Evolutionary conservation across 2,329 filamentous ascomycete genomes (phyloP), one percentile per base, ranked within the genome.

Genomic region (Coniochaeta sp.): DNA sequence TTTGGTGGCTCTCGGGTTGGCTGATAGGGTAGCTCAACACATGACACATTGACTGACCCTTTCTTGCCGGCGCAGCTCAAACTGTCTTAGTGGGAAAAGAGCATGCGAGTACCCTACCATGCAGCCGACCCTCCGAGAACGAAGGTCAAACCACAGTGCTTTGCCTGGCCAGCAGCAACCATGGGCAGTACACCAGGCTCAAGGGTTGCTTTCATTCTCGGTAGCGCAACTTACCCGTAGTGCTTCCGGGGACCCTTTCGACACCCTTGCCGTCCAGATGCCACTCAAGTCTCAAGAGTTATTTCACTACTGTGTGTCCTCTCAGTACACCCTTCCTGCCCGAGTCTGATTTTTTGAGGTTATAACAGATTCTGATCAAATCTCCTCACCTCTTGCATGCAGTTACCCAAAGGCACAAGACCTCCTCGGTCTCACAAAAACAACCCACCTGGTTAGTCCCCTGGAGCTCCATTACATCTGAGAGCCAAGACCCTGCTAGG

Each of bases 231-330:
- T 47, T 14, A 22, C 33, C 52, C 50, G 36, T 8, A 44, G 31
- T 22, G 40, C 55, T 3, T 28, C 54, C 1, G 38, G 16, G n/a
- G 54, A 60, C 28, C 59, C 59, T 17, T 60, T 60, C 55, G 59
- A 60, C n/a, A 22, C 33, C 2, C 31, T 60, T 16, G 34, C 59
- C 7, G 33, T 60, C 14, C 43, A 57, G 36, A 60, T 60, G 59
- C 59, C 59, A 2, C 57, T 40, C 31, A 60, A 58, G 26, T 60
- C 59, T 1, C 43, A 52, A 26, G 54, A 60, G 31, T 38, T 60
- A 3, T 50, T 60, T 12, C 36, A 60, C 36, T 60, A 60, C 31
- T 57, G 59, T 60, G 34, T 58, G 59, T 50, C 14, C 22, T 5
- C 6, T 9, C 6, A 19, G 19, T 43, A 16, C 14, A 31, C 28